Percentiles rank a stretch among this genome's conserved stretches.
These are phyloP conservation scores for Ajuga chamaepitys DNA, from an alignment of 257 asterid genomes.

Conservation along the genomic window DNA sequence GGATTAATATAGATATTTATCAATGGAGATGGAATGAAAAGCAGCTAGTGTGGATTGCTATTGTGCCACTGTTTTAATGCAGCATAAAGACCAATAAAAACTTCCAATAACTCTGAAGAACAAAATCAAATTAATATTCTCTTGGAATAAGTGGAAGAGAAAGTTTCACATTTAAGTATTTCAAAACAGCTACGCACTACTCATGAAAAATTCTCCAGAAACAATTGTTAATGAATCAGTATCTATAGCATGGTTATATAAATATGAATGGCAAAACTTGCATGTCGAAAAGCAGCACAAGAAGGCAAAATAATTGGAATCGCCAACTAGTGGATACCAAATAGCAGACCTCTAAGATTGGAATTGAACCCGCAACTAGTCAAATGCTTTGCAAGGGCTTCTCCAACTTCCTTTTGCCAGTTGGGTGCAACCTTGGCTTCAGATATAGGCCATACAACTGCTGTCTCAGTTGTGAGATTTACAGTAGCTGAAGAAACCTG, in stretches of 20 bases:
- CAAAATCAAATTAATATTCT: not conserved
- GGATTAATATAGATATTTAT: not conserved
- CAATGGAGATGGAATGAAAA: conserved; percentile 1
- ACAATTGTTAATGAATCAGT: not conserved
- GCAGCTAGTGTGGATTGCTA: conserved; percentile 7
- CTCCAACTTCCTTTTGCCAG: conserved; percentile 85
- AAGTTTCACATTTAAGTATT: conserved; percentile 1
- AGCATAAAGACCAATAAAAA: conserved; percentile 2
- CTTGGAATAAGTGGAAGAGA: not conserved
- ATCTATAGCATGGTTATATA: not conserved
- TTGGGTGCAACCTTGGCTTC: conserved; percentile 72
- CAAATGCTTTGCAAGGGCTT: conserved; percentile 92
- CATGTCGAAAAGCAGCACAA: conserved; percentile 16
- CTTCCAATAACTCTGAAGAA: conserved; percentile 5
- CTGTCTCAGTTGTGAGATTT: conserved; percentile 89
- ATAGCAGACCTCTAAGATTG: conserved; percentile 65
- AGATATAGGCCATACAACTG: conserved; percentile 83
- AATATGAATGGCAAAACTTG: not conserved
- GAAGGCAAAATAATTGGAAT: not conserved
- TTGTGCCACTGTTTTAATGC: conserved; percentile 1
- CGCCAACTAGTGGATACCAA: conserved; percentile 6
- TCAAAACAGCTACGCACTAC: not conserved
- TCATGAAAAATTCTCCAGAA: not conserved
- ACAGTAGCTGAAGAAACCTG: conserved; percentile 92
- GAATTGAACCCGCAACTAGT: conserved; percentile 80